Evolutionary conservation across 1,284 basidiomycete species (phyloP), one percentile per base, ranked within the genome.

Genomic region (Volvariella volvacea): DNA sequence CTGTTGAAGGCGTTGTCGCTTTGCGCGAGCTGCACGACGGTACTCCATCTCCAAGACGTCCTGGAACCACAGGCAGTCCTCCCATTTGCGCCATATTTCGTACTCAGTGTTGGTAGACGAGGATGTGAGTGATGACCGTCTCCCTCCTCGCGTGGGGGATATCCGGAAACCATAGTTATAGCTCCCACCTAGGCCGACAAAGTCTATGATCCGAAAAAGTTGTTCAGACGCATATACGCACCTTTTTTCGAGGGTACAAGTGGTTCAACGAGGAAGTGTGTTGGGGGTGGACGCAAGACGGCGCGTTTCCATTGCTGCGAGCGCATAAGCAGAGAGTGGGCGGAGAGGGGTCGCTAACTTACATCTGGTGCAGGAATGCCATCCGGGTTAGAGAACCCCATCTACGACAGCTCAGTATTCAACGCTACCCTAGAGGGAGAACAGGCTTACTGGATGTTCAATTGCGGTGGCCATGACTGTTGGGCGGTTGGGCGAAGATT

Each of bases 51-150:
- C 85, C 9, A 89, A 65, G 1, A 64, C 61, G 33, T 83, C 79
- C 57, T 89, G 86, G 52, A 87, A 81, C 64, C 68, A 76, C 9
- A 89, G 64, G 51, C 84, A 88, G 52, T 89, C 86, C 49, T 88
- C 87, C 86, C 87, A 89, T 39, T 73, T 70, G 19, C 86, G 70
- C 78, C 83, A 86, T 34, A 89, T 68, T 12, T 83, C 80, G 55
- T 88, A 88, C 45, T 78, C 77, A 8, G 60, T 54, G 40, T 61
- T 48, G 19, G 72, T 67, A 9, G 50, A 54, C 12, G 55, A 53
- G 4, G 73, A 67, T 20, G 58, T 64, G 31, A 62, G 51, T 20
- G 76, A 76, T 10, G 57, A 53, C 28, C 65, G 55, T 36, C 75
- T 70, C 14, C 65, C 55, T 20, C 41, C 41, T 14, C 50, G 38